Percentiles rank a stretch among this genome's conserved stretches.
Evolutionary conservation across 106 monocot genomes (phyloP).

Genomic region (Vanilla planifolia): DNA sequence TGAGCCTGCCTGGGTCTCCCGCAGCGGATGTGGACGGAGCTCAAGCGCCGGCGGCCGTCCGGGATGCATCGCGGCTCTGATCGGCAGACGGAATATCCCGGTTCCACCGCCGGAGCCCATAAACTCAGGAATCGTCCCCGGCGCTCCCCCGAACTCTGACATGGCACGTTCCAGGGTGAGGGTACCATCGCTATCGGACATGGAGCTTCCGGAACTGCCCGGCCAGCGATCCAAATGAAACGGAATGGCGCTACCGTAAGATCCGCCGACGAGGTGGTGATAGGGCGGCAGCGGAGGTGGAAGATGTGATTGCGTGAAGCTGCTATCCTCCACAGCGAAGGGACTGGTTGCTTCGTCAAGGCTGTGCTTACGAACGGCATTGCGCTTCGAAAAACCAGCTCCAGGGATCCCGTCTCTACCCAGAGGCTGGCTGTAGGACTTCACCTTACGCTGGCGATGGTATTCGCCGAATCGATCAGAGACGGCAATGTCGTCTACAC

Average conservation of each 20-base stretch:
- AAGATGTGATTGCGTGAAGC: not conserved
- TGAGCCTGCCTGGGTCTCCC: conserved; percentile 81
- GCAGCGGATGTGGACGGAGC: conserved; percentile 71
- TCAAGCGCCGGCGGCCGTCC: conserved; percentile 66
- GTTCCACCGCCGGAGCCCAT: conserved; percentile 58
- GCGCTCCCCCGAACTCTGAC: conserved; percentile 49
- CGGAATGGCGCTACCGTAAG: not conserved
- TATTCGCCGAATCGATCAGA: not conserved
- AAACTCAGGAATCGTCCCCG: conserved; percentile 66
- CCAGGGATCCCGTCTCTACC: not conserved
- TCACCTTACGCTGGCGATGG: not conserved
- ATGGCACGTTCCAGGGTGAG: conserved; percentile 46
- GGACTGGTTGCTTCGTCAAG: conserved; percentile 1
- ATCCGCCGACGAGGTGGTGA: not conserved
- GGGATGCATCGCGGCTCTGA: conserved; percentile 66
- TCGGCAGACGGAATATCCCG: conserved; percentile 69
- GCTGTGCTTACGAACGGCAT: conserved; percentile 14
- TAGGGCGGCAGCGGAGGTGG: not conserved
- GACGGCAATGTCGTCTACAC: not conserved
- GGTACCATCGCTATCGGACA: conserved; percentile 20
- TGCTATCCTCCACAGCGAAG: conserved; percentile 3
- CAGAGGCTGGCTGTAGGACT: conserved; percentile 8
- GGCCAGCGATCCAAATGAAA: not conserved
- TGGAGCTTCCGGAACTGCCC: not conserved
- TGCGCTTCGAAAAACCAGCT: not conserved